Evolutionary conservation across 331 rosid genomes (phyloP), one percentile per base, ranked within the genome.

Genomic region (Quercus tomentella): DNA sequence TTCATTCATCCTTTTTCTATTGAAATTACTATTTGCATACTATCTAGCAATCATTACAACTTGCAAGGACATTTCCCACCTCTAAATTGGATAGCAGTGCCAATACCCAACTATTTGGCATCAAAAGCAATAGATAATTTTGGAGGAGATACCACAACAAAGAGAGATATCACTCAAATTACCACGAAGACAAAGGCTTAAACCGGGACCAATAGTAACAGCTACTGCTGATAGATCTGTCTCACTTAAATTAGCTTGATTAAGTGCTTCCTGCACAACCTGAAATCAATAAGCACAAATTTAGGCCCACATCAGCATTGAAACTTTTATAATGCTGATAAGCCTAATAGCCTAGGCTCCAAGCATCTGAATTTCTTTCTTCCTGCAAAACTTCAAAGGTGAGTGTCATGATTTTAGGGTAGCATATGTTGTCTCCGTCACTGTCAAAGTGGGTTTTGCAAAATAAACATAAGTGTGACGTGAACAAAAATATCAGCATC

Each of bases 171-270:
- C 56, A 57, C 76, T 70, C 45, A 86, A 30, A 74, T 87, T 90
- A 95, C 99, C 97, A 33, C 97, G 94, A 77, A 95, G 97, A 65
- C 99, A 95, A 76, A 95, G 97, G 89, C 99, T 87, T 84, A 95
- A 92, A 85, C 97, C 99, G 45, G 99, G 99, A 82, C 99, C 99
- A 75, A 95, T 93, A 62, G 99, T 93, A 62, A 92, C 97, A 82
- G 97, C 99, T 68, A 95, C 89, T 15, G 97, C 99, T 49, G 97
- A 87, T 60, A 95, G 86, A 86, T 93, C 94, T 55, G 80, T 82
- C 85, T 85, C 99, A 9, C 88, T 82, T 84, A 95, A 76, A 54
- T 76, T 87, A 87, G 99, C 98, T 79, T 86, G 91, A 80, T 90
- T 94, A 56, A 95, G 93, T 56, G 97, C 87, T 68, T 91, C 96